These are phyloP conservation scores for Zymoseptoria brevis DNA, from an alignment of 2,329 filamentous ascomycete genomes.

Conservation along the genomic window DNA sequence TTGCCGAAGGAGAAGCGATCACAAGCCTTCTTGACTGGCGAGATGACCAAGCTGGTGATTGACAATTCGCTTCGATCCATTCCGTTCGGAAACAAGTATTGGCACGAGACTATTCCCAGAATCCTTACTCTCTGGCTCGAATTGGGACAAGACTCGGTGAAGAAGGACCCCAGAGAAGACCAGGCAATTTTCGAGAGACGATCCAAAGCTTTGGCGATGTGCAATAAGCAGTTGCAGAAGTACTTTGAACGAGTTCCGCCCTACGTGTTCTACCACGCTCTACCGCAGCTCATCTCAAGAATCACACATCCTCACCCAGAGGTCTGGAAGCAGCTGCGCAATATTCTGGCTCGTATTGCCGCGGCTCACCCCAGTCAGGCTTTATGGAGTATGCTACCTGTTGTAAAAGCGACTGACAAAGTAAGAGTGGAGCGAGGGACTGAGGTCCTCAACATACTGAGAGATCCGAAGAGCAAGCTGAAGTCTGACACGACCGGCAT, in stretches of 20 bases:
- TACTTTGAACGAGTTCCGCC: conserved; percentile 65
- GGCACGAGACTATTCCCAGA: conserved; percentile 88
- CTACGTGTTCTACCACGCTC: conserved; percentile 71
- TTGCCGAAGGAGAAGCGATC: conserved; percentile 66
- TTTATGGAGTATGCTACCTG: conserved; percentile 81
- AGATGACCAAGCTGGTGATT: conserved; percentile 79
- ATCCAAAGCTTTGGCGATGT: conserved; percentile 56
- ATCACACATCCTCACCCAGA: conserved; percentile 77
- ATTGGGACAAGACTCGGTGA: conserved; percentile 61
- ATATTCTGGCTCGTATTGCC: conserved; percentile 81
- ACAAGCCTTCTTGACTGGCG: conserved; percentile 56
- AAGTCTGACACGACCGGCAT: conserved; percentile 45
- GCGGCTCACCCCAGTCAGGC: conserved; percentile 81
- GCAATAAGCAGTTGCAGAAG: conserved; percentile 71
- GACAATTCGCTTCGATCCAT: conserved; percentile 88
- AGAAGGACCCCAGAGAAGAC: conserved; percentile 39
- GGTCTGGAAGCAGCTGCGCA: conserved; percentile 68
- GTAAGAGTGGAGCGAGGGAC: conserved; percentile 55
- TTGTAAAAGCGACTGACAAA: conserved; percentile 70
- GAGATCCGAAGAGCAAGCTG: conserved; percentile 49
- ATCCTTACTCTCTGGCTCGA: conserved; percentile 92
- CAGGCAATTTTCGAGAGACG: conserved; percentile 41
- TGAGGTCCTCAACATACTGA: conserved; percentile 27
- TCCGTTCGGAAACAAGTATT: conserved; percentile 84
- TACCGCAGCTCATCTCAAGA: conserved; percentile 91